phyloP scores from a whole-genome alignment of 306 rosid species.

The Carpinus viminea region DNA sequence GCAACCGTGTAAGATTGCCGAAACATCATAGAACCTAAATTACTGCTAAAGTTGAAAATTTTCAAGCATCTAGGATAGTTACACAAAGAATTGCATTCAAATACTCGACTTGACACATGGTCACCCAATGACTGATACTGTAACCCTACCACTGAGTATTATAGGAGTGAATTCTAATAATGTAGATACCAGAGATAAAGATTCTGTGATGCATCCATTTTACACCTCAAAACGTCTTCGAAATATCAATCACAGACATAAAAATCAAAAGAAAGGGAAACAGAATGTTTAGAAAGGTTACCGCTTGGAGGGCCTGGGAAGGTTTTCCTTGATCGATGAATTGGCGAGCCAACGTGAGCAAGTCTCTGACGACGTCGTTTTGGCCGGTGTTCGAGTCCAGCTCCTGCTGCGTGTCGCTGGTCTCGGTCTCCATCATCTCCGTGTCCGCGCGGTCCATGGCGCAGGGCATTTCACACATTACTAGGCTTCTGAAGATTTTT shows the following conservation, averaged over 20 bases:
- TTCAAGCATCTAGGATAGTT: background rate
- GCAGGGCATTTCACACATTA: slow-evolving; percentile 2
- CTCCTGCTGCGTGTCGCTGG: slow-evolving; percentile 16
- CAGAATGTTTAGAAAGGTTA: slow-evolving; percentile 12
- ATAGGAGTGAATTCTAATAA: background rate
- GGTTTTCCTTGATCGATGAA: slow-evolving; percentile 83
- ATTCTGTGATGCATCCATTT: background rate
- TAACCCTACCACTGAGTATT: background rate
- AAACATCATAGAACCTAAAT: background rate
- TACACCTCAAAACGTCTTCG: too few species aligned
- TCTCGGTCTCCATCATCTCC: slow-evolving; percentile 40
- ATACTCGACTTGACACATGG: background rate
- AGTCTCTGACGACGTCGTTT: slow-evolving; percentile 43
- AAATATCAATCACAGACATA: background rate
- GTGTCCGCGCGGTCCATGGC: slow-evolving; percentile 40
- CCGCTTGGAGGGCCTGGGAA: slow-evolving; percentile 94
- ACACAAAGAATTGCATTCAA: background rate
- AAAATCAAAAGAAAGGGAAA: background rate
- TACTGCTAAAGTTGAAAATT: background rate
- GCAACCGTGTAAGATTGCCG: background rate
- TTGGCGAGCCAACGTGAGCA: slow-evolving; percentile 82
- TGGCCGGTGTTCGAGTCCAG: slow-evolving; percentile 30
- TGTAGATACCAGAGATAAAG: background rate
- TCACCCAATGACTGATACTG: background rate
- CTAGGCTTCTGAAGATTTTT: background rate